These are phyloP conservation scores for Emmonsiellopsis sp. DNA, from an alignment of 2,329 filamentous ascomycete species.

Conservation along the genomic window DNA sequence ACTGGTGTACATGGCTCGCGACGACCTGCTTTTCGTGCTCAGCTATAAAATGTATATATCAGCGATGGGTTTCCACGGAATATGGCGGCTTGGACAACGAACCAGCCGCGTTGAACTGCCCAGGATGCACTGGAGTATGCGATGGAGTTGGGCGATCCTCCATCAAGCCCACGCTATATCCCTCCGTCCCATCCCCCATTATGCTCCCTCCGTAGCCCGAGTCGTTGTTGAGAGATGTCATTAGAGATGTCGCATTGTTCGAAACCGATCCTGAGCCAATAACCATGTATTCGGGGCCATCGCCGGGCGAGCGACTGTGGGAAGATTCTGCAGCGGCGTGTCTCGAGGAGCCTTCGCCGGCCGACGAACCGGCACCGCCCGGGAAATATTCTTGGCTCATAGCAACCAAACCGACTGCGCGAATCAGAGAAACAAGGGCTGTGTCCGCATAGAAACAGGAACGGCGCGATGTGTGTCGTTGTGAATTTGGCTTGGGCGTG, in stretches of 20 bases:
- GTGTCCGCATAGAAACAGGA: background rate
- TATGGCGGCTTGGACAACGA: conserved; percentile 7
- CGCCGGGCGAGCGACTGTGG: background rate
- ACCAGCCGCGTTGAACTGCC: conserved; percentile 39
- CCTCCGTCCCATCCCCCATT: conserved; percentile 49
- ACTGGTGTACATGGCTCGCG: conserved; percentile 78
- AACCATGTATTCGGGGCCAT: conserved; percentile 66
- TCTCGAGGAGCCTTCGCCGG: conserved; percentile 28
- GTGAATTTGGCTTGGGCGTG: background rate
- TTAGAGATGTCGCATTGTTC: conserved; percentile 69
- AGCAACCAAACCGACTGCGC: conserved; percentile 9
- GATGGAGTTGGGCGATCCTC: conserved; percentile 49
- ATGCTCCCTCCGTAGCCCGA: conserved; percentile 86
- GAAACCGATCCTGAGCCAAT: conserved; percentile 75
- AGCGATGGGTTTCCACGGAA: conserved; percentile 6
- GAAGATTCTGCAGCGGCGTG: conserved; percentile 18
- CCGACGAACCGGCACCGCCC: conserved; percentile 23
- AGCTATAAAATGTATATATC: conserved; percentile 23
- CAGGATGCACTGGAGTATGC: conserved; percentile 43
- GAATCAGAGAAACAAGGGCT: background rate
- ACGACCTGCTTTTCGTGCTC: conserved; percentile 59
- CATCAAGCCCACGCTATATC: conserved; percentile 47
- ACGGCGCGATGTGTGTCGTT: background rate
- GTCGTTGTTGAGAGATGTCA: conserved; percentile 73
- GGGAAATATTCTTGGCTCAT: conserved; percentile 37